A percentile compares a stretch with the other conserved stretches of the same genome.
Evolutionary conservation across 2,329 filamentous ascomycete genomes (phyloP).

Genomic region (Catunica adiposa): DNA sequence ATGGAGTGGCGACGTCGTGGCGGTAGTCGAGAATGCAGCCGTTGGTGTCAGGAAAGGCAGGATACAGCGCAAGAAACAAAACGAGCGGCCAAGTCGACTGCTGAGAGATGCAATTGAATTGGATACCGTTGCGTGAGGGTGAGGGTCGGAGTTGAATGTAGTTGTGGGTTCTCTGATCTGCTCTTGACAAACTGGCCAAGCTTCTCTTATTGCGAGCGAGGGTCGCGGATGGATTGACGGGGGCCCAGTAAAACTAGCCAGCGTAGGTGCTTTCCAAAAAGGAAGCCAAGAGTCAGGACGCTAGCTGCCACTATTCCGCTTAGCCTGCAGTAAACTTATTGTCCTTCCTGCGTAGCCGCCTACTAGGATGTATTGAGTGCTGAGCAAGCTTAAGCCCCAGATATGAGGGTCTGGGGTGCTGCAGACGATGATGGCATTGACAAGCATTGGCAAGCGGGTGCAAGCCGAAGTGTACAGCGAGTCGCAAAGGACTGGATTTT

Average conservation of each 20-base stretch:
- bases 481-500: too few species aligned
- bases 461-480: too few species aligned
- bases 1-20: too few species aligned
- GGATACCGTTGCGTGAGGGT: neutral
- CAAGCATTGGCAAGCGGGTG: too few species aligned
- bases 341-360: too few species aligned
- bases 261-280: neutral
- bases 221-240: too few species aligned
- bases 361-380: neutral
- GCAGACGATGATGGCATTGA: neutral
- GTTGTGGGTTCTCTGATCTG: neutral
- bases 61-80: neutral
- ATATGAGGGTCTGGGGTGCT: neutral
- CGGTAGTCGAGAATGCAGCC: neutral
- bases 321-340: too few species aligned
- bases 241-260: neutral
- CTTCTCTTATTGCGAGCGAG: neutral
- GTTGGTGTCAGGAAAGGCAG: neutral
- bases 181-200: constrained; percentile 1
- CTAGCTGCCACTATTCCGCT: too few species aligned
- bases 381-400: neutral
- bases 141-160: too few species aligned
- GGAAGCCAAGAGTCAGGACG: neutral
- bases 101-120: neutral
- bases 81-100: neutral